Conservation (phyloP, 805 yeast genomes). For the Candida easanensis region DNA sequence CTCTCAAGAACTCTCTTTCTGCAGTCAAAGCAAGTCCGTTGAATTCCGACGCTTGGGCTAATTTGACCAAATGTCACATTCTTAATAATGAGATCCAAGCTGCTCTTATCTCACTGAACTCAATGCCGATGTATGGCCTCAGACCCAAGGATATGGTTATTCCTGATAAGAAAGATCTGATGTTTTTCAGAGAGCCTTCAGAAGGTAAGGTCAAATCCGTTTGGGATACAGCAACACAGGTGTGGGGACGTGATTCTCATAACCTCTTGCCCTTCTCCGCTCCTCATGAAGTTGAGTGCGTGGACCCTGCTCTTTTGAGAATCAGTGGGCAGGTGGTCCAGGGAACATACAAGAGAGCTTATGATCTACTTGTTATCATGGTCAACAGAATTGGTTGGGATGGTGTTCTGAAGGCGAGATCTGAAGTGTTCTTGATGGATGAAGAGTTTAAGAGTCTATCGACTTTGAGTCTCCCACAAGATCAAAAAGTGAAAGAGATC, state of each 20-base stretch:
- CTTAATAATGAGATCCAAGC: slow-evolving; percentile 49
- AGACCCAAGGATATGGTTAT: slow-evolving; percentile 38
- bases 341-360: slow-evolving; percentile 58
- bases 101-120: slow-evolving; percentile 68
- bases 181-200: slow-evolving; percentile 48
- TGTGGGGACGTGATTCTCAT: slow-evolving; percentile 27
- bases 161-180: slow-evolving; percentile 41
- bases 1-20: slow-evolving; percentile 54
- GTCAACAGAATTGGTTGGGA: slow-evolving; percentile 82
- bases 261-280: slow-evolving; percentile 23
- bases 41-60: slow-evolving; percentile 72
- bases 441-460: slow-evolving; percentile 51
- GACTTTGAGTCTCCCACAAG: slow-evolving; percentile 18
- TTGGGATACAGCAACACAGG: slow-evolving; percentile 36
- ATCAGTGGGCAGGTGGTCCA: slow-evolving; percentile 50
- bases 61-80: slow-evolving; percentile 58
- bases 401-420: slow-evolving; percentile 58
- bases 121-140: slow-evolving; percentile 65
- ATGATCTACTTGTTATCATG: slow-evolving; percentile 67
- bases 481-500: slow-evolving; percentile 7
- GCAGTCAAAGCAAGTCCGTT: slow-evolving; percentile 71
- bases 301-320: slow-evolving; percentile 46
- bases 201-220: slow-evolving; percentile 51
- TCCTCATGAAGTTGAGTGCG: slow-evolving; percentile 35
- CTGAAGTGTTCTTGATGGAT: slow-evolving; percentile 78